phyloP scores from a whole-genome alignment of 768 basidiomycete genomes.

The Collybia nuda region DNA sequence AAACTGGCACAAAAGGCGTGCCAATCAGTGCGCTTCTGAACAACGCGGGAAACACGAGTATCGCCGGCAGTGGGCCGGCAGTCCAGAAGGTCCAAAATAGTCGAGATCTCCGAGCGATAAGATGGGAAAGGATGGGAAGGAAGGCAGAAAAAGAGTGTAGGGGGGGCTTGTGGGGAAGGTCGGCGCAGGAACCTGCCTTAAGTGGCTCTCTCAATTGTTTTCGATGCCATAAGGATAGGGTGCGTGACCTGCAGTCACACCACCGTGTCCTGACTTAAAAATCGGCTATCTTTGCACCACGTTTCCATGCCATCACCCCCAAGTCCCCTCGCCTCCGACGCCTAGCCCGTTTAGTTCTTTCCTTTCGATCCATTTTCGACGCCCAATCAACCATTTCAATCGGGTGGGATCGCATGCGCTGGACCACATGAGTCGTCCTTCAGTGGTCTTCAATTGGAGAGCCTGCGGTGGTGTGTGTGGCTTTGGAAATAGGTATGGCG shows the following conservation, averaged over 20 bases:
- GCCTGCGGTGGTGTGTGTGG: too few relatives aligned
- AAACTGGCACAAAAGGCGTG: too few relatives aligned
- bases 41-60: slow-evolving; percentile 19
- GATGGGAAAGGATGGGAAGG: neutral
- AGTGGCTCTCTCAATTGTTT: slow-evolving; percentile 1
- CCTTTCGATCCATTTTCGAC: neutral
- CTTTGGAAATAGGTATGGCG: too few relatives aligned
- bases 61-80: slow-evolving; percentile 6
- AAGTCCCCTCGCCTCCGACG: neutral
- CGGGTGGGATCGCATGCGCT: too few relatives aligned
- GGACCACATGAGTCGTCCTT: too few relatives aligned
- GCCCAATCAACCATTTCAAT: too few relatives aligned
- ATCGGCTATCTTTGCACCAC: neutral
- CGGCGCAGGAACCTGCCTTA: neutral
- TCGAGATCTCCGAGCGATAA: slow-evolving; percentile 4
- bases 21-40: neutral
- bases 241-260: slow-evolving; percentile 6
- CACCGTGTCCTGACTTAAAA: slow-evolving; percentile 5
- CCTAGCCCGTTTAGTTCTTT: neutral
- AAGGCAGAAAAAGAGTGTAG: neutral
- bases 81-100: slow-evolving; percentile 3
- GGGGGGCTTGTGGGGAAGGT: neutral
- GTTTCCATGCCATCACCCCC: slow-evolving; percentile 1
- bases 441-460: too few relatives aligned
- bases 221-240: slow-evolving; percentile 1